Percentiles rank a stretch among this genome's conserved stretches.
These are phyloP conservation scores for Metarhizium guizhouense DNA, from an alignment of 2,329 filamentous ascomycete species.

Conservation along the genomic window DNA sequence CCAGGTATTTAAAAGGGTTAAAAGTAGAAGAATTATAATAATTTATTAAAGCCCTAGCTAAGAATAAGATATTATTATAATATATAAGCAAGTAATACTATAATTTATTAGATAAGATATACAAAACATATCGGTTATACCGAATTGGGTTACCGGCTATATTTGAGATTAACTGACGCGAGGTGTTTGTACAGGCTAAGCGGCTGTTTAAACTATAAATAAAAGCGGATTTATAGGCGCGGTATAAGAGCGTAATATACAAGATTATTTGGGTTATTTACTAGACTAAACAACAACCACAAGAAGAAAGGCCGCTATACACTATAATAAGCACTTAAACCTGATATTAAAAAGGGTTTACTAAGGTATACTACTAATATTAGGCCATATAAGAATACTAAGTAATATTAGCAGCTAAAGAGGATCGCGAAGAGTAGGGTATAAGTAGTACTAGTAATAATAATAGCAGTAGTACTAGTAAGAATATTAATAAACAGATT, in stretches of 20 bases:
- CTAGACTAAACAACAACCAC: not conserved
- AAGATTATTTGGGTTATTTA: slow-evolving; percentile 1
- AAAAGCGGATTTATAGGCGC: slow-evolving; percentile 6
- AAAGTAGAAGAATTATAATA: not conserved
- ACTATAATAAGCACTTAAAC: no score
- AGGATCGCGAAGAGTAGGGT: no score
- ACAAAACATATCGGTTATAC: not conserved
- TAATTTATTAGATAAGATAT: not conserved
- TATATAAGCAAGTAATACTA: not conserved
- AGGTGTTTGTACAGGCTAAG: not conserved
- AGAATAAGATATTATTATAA: slow-evolving; percentile 3
- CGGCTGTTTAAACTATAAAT: slow-evolving; percentile 5
- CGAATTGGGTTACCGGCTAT: slow-evolving; percentile 1
- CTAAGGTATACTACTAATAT: no score
- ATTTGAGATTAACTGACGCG: slow-evolving; percentile 3
- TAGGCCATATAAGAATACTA: no score
- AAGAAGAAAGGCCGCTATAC: not conserved
- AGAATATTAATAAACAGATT: no score
- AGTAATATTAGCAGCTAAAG: no score
- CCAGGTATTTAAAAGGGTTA: slow-evolving; percentile 1
- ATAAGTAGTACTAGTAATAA: no score
- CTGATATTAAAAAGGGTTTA: no score
- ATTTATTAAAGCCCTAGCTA: not conserved
- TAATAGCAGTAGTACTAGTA: no score
- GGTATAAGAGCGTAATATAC: slow-evolving; percentile 4